Conservation (phyloP, 1,284 basidiomycete species). For the Vanrija sp. region DNA sequence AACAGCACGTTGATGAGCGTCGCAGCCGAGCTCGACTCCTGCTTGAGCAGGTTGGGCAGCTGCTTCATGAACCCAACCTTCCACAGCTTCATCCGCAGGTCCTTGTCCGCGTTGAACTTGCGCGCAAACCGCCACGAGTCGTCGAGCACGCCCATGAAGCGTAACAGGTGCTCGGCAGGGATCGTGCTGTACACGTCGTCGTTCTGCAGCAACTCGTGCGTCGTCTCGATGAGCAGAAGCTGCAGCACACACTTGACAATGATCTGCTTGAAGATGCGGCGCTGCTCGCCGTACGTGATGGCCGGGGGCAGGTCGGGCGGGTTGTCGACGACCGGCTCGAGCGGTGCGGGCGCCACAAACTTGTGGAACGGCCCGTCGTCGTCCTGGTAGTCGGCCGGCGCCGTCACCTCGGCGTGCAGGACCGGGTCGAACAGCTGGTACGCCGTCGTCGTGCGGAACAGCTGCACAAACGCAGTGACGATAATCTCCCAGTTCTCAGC, state of each 20-base stretch:
- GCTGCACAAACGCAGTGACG: conserved; percentile 85
- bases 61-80: conserved; percentile 99
- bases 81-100: conserved; percentile 93
- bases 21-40: conserved; percentile 94
- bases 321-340: conserved; percentile 31
- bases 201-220: conserved; percentile 90
- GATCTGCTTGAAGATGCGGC: conserved; percentile 95
- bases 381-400: conserved; percentile 54
- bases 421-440: conserved; percentile 93
- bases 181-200: conserved; percentile 89
- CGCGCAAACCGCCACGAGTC: conserved; percentile 97
- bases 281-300: conserved; percentile 59
- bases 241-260: conserved; percentile 99
- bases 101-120: conserved; percentile 97
- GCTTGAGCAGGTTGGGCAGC: conserved; percentile 93
- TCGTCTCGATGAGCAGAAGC: conserved; percentile 93
- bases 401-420: conserved; percentile 72
- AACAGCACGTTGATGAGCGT: conserved; percentile 89
- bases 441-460: conserved; percentile 97
- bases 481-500: conserved; percentile 85
- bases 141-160: conserved; percentile 90
- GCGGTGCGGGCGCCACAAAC: conserved; percentile 46
- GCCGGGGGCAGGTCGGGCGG: conserved; percentile 23
- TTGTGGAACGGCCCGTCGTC: conserved; percentile 49
- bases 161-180: conserved; percentile 85